phyloP scores from a whole-genome alignment of 345 rosid species.

The Garcia nutans region DNA sequence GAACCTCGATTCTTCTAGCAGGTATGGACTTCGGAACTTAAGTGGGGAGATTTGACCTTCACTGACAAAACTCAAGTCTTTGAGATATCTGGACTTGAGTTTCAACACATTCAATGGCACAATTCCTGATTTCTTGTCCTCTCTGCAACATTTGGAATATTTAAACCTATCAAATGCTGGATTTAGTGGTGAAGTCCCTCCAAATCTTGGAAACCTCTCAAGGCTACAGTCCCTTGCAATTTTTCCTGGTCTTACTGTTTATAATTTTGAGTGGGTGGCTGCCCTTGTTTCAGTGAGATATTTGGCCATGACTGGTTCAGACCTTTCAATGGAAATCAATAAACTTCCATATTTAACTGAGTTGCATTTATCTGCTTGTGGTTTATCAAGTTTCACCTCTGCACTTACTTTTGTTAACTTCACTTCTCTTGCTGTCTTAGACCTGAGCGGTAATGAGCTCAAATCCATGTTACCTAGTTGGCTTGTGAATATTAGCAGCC shows the following conservation, averaged over 20 bases:
- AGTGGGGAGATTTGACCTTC: too few species aligned
- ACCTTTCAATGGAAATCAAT: constrained; percentile 11
- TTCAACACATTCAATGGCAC: constrained; percentile 25
- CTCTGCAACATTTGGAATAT: constrained; percentile 27
- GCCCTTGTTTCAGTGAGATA: constrained; percentile 34
- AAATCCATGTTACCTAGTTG: constrained; percentile 17
- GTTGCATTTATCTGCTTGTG: constrained; percentile 30
- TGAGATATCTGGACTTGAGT: constrained; percentile 41
- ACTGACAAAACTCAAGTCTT: constrained; percentile 27
- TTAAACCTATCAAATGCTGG: constrained; percentile 37
- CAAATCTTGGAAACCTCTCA: constrained; percentile 36
- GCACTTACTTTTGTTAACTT: constrained; percentile 16
- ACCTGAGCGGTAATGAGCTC: constrained; percentile 6
- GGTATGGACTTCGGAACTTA: too few species aligned
- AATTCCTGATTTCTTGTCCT: constrained; percentile 41
- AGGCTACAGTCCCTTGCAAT: constrained; percentile 31
- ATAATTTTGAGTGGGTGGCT: constrained; percentile 33
- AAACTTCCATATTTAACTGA: constrained; percentile 26
- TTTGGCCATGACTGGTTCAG: constrained; percentile 5
- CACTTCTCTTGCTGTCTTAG: constrained; percentile 25
- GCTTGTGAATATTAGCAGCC: constrained; percentile 23
- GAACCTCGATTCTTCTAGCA: too few species aligned
- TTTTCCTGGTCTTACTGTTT: constrained; percentile 12
- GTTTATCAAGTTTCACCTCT: constrained; percentile 25
- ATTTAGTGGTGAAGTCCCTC: constrained; percentile 32